phyloP scores from a whole-genome alignment of 495 filamentous ascomycete species.

The Beverwykella pulmonaria region DNA sequence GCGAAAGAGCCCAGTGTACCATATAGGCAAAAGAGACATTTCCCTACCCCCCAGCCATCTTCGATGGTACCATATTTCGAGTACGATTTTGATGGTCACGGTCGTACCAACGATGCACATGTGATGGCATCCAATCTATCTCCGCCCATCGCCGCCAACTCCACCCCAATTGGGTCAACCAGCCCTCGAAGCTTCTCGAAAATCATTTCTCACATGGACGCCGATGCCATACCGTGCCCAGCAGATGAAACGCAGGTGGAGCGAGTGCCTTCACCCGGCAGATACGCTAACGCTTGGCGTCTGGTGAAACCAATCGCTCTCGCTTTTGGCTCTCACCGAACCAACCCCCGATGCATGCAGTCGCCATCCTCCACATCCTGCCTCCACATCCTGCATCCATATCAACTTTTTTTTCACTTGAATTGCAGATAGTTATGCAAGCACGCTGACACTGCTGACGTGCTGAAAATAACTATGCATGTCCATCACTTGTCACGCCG shows the following conservation, averaged over 20 bases:
- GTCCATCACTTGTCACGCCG: neutral
- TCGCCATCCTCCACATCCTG: conserved; percentile 4
- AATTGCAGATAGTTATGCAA: neutral
- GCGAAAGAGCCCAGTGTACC: neutral
- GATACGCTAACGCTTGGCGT: neutral
- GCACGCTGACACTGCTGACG: neutral
- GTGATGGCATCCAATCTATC: conserved; percentile 28
- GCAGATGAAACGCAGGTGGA: conserved; percentile 29
- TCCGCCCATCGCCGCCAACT: neutral
- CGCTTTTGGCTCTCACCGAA: neutral
- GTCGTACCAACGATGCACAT: neutral
- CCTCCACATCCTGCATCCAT: neutral
- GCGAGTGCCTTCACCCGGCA: conserved; percentile 15
- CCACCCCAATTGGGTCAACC: conserved; percentile 1
- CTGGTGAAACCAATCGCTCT: conserved; percentile 5
- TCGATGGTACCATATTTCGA: neutral
- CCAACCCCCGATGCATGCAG: conserved; percentile 17
- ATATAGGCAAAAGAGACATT: neutral
- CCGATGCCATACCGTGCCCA: neutral
- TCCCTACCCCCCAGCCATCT: neutral
- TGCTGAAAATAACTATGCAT: neutral
- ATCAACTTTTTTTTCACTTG: too few species aligned
- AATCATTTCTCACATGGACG: neutral
- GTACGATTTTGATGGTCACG: neutral
- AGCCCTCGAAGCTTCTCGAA: conserved; percentile 6